Percentiles rank a stretch among this genome's conserved stretches.
These are phyloP conservation scores for Tausonia pullulans DNA, from an alignment of 1,284 basidiomycete genomes.

Conservation along the genomic window DNA sequence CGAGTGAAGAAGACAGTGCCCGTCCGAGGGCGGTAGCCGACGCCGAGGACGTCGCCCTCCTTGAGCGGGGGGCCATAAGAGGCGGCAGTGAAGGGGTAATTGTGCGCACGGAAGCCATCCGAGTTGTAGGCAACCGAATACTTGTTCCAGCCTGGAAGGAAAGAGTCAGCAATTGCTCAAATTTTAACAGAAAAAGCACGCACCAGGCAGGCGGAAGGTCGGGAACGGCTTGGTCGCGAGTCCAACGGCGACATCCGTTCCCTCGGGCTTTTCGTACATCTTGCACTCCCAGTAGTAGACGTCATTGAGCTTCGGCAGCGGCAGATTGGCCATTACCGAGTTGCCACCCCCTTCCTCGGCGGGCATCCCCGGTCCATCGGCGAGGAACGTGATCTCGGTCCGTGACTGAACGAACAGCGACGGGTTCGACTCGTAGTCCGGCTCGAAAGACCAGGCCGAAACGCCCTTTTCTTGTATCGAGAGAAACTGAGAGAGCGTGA, in stretches of 20 bases:
- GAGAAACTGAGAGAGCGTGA: slow-evolving; percentile 90
- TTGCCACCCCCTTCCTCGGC: slow-evolving; percentile 50
- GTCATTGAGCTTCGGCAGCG: slow-evolving; percentile 87
- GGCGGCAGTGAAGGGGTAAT: slow-evolving; percentile 84
- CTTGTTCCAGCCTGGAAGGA: slow-evolving; percentile 52
- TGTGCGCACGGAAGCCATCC: slow-evolving; percentile 93
- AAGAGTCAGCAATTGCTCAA: not conserved
- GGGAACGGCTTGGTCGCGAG: slow-evolving; percentile 92
- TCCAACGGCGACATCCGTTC: slow-evolving; percentile 74
- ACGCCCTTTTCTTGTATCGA: slow-evolving; percentile 97
- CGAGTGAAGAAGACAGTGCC: slow-evolving; percentile 96
- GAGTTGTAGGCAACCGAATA: slow-evolving; percentile 88
- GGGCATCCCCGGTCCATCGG: slow-evolving; percentile 69
- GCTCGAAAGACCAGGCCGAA: slow-evolving; percentile 94
- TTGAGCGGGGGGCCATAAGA: slow-evolving; percentile 76
- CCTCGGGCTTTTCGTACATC: slow-evolving; percentile 82
- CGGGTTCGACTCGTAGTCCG: slow-evolving; percentile 85
- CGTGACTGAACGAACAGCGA: slow-evolving; percentile 82
- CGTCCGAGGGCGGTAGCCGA: slow-evolving; percentile 83
- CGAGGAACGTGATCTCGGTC: slow-evolving; percentile 89
- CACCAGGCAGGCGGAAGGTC: slow-evolving; percentile 65
- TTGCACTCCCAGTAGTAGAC: slow-evolving; percentile 98
- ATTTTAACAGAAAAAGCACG: slow-evolving; percentile 17
- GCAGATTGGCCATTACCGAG: slow-evolving; percentile 86
- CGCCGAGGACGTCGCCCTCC: slow-evolving; percentile 86